Evolutionary conservation across 345 rosid genomes (phyloP), one percentile per base, ranked within the genome.

Genomic region (Eutrema japonicum): DNA sequence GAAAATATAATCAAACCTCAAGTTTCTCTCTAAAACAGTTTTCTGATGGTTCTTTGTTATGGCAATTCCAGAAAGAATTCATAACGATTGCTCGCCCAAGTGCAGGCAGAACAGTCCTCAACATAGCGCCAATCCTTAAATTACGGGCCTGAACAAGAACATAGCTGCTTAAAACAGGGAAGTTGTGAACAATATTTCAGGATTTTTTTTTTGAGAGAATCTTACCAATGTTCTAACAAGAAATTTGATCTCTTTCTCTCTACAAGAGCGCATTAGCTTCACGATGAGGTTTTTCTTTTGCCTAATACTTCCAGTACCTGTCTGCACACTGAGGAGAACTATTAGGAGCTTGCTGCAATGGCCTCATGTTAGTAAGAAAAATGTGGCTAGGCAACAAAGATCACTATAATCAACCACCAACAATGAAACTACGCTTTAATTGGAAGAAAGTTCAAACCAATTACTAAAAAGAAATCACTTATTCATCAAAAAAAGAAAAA

Each of bases 121-220:
- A 84, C 98, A 90, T 85, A 69, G 98, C 98, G 60, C 96, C 97
- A 83, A 90, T 93, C 64, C 97, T 83, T 66, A 93, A 77, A 82
- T 93, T 93, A 80, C 93, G 89, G 63, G 87, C 87, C 96, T 90
- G 59, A 55, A 71, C 51, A 71, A 1, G 33, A 29, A 68, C 8
- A 55, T 57, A 2, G 47, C 36, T 43, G 55, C 32, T 45, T 55
- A 16, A 51, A 68, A 40, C 40, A 52, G 7, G 2, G 27, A 51
- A 10, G 49, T 49, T 43, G 14, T 0, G 9, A 16, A 59, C 48
- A 41, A 7, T 59, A 41, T 32, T n/a, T 13, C 9, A 42, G 32
- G 3, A 2, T 40, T 7, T 0, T 7, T 10, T 52, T 12, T 32
- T 11, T 10, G 47, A 54, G 16, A 33, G 59, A 72, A 48, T 67